These are phyloP conservation scores for Hygrocybe coccinea DNA, from an alignment of 768 basidiomycete genomes.

Conservation along the genomic window DNA sequence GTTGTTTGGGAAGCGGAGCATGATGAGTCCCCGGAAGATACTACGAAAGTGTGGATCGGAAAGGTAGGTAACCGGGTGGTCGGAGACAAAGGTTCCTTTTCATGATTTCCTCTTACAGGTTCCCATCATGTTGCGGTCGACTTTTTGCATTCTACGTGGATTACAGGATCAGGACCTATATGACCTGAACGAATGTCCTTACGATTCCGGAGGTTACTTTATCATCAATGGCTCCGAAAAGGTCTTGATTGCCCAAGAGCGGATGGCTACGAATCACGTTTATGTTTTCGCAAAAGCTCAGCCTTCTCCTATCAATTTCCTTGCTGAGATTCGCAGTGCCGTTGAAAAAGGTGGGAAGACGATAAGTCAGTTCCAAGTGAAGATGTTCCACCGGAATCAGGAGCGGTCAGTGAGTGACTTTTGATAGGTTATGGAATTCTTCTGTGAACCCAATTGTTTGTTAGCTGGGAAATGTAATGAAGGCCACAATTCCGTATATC, in stretches of 20 bases:
- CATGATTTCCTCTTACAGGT: conserved; percentile 47
- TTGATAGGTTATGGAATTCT: conserved; percentile 1
- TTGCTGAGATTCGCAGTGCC: conserved; percentile 95
- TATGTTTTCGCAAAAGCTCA: conserved; percentile 98
- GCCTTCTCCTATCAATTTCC: conserved; percentile 90
- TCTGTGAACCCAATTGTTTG: conserved; percentile 6
- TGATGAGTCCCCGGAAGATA: conserved; percentile 57
- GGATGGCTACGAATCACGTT: conserved; percentile 99
- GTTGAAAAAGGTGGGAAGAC: conserved; percentile 99
- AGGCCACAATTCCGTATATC: conserved; percentile 96
- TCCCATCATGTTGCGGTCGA: conserved; percentile 95
- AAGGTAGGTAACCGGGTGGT: conserved; percentile 53
- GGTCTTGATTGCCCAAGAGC: conserved; percentile 98
- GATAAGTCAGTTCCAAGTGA: conserved; percentile 95
- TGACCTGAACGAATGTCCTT: conserved; percentile 95
- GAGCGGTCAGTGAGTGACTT: conserved; percentile 70
- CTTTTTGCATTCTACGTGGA: conserved; percentile 86
- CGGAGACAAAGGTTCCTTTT: background rate
- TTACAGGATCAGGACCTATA: conserved; percentile 77
- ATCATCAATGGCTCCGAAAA: conserved; percentile 99
- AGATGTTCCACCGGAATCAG: conserved; percentile 89
- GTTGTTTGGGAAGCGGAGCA: conserved; percentile 71
- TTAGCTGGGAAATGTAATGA: conserved; percentile 87
- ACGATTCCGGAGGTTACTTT: conserved; percentile 98
- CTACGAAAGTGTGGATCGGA: conserved; percentile 89